These are phyloP conservation scores for Lactifluus hygrophoroides DNA, from an alignment of 768 basidiomycete genomes.

Conservation along the genomic window DNA sequence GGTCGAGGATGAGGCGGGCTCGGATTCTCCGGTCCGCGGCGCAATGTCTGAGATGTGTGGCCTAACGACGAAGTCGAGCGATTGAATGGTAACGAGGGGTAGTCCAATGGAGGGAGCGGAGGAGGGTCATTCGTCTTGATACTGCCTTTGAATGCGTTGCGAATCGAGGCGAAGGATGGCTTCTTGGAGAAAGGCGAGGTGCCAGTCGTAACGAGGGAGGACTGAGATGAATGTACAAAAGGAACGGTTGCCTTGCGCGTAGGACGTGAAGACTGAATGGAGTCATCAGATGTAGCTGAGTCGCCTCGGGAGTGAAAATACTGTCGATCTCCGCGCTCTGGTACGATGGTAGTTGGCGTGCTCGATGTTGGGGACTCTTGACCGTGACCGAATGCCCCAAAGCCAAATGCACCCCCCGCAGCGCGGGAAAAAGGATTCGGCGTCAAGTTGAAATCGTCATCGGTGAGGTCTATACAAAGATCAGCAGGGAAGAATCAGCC, in stretches of 20 bases:
- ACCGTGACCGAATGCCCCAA: constrained; percentile 34
- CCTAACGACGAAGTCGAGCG: constrained; percentile 71
- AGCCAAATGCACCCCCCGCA: constrained; percentile 27
- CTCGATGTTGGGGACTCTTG: constrained; percentile 57
- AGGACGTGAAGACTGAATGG: constrained; percentile 46
- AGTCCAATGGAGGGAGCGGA: constrained; percentile 66
- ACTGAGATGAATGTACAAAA: constrained; percentile 63
- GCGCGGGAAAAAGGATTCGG: constrained; percentile 63
- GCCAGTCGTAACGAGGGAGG: constrained; percentile 43
- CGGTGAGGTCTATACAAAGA: constrained; percentile 56
- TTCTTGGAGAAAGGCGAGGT: constrained; percentile 65
- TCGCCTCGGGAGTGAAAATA: constrained; percentile 76
- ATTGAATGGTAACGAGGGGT: constrained; percentile 68
- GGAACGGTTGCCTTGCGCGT: constrained; percentile 38
- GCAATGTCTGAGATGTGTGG: constrained; percentile 34
- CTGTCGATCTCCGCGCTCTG: constrained; percentile 43
- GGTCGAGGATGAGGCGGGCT: constrained; percentile 52
- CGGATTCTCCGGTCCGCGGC: constrained; percentile 34
- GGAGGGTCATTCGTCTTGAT: constrained; percentile 51
- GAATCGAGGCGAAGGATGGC: constrained; percentile 76
- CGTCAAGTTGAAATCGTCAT: constrained; percentile 57
- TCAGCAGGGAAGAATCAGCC: constrained; percentile 12
- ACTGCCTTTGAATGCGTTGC: constrained; percentile 75
- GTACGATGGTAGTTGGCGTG: constrained; percentile 39
- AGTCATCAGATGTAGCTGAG: constrained; percentile 72